These are phyloP conservation scores for Barnettozyma sp. DNA, from an alignment of 805 yeast genomes.

Conservation along the genomic window DNA sequence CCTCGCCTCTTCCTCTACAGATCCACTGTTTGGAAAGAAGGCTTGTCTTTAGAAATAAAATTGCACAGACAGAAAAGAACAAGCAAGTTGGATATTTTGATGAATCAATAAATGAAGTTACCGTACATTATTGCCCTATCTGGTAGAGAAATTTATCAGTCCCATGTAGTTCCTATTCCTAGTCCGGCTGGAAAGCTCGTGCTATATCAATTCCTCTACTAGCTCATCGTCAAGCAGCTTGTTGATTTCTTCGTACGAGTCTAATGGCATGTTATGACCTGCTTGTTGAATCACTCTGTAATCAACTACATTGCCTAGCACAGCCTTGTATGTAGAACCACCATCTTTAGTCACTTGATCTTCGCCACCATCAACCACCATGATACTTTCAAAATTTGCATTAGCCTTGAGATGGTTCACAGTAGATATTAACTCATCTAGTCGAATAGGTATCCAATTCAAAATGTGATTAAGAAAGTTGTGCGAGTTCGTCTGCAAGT, in stretches of 20 bases:
- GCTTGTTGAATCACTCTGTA: constrained; percentile 16
- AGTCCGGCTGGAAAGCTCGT: no score
- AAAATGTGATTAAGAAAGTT: constrained; percentile 19
- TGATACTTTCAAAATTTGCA: constrained; percentile 4
- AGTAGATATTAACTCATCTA: constrained; percentile 14
- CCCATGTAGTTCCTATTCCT: no score
- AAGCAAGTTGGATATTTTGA: no score
- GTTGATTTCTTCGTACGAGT: constrained; percentile 15
- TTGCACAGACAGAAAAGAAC: no score
- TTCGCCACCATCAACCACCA: constrained; percentile 20
- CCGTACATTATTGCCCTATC: no score
- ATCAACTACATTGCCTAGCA: constrained; percentile 14
- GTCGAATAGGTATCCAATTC: constrained; percentile 15
- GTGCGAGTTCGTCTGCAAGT: constrained; percentile 18
- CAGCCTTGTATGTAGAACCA: constrained; percentile 18
- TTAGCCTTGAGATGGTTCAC: constrained; percentile 4
- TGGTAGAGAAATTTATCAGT: no score
- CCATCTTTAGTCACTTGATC: constrained; percentile 22
- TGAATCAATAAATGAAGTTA: no score
- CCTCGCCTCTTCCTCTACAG: no score
- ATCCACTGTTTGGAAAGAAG: no score
- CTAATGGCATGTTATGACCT: constrained; percentile 22
- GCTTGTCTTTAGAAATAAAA: no score
- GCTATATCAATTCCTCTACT: no score
- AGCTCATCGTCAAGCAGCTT: constrained; percentile 5